These are phyloP conservation scores for Penstemon davidsonii DNA, from an alignment of 257 asterid species.

Conservation along the genomic window DNA sequence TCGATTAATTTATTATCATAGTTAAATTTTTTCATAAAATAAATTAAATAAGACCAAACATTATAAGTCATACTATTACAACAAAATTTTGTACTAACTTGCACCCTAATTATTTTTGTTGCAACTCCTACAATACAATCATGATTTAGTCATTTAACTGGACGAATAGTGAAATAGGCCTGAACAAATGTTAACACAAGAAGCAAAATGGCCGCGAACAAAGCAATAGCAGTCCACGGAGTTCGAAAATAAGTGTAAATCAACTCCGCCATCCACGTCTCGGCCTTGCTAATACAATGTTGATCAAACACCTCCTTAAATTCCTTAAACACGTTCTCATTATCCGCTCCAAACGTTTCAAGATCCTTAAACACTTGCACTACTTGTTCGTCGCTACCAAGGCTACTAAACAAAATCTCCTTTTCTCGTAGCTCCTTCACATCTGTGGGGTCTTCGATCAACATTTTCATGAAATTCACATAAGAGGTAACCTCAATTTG, in stretches of 20 bases:
- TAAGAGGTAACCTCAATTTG: constrained; percentile 7
- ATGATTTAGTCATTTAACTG: background rate
- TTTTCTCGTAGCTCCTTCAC: constrained; percentile 35
- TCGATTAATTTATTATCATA: no score
- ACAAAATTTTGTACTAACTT: no score
- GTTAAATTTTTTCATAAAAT: no score
- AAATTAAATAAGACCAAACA: no score
- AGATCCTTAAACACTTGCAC: constrained; percentile 30
- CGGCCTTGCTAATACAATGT: constrained; percentile 34
- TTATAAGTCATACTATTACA: no score
- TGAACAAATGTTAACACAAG: constrained; percentile 23
- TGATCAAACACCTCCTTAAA: constrained; percentile 30
- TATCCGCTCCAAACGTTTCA: constrained; percentile 29
- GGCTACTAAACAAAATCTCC: constrained; percentile 28
- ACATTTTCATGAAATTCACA: constrained; percentile 38
- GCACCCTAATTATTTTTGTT: no score
- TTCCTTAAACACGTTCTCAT: constrained; percentile 13
- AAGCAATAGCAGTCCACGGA: constrained; percentile 45
- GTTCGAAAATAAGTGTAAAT: constrained; percentile 31
- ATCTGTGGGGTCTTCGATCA: constrained; percentile 32
- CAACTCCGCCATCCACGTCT: constrained; percentile 42
- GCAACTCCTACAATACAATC: no score
- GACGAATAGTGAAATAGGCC: background rate
- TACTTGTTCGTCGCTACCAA: constrained; percentile 37
- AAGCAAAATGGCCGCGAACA: constrained; percentile 34